A percentile compares a stretch with the other conserved stretches of the same genome.
phyloP scores from a whole-genome alignment of 2,329 filamentous ascomycete genomes.

The Phialocephala sp. region DNA sequence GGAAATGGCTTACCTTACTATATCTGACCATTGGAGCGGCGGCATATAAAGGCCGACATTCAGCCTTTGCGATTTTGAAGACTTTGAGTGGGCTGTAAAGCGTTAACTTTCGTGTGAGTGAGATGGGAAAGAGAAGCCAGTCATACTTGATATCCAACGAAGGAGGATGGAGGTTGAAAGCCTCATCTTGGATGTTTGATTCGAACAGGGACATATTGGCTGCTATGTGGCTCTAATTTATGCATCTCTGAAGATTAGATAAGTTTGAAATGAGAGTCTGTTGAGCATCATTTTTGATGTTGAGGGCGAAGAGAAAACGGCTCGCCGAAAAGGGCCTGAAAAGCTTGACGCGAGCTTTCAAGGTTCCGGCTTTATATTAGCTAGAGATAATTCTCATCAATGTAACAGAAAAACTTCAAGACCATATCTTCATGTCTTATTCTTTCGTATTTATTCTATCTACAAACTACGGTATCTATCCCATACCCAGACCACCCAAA shows the following conservation, averaged over 20 bases:
- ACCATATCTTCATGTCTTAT: no score
- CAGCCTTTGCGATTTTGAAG: constrained; percentile 59
- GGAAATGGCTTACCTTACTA: constrained; percentile 51
- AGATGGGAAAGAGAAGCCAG: neutral
- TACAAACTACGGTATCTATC: no score
- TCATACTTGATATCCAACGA: neutral
- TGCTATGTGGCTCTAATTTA: neutral
- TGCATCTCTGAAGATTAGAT: neutral
- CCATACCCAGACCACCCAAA: no score
- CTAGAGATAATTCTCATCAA: no score
- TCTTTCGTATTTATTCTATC: no score
- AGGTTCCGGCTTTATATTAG: no score
- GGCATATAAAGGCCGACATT: constrained; percentile 61
- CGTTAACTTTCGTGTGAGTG: neutral
- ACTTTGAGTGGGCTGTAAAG: constrained; percentile 59
- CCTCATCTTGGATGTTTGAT: constrained; percentile 2
- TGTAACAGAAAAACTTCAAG: no score
- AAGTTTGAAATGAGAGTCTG: neutral
- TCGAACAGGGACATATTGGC: neutral
- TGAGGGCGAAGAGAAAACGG: neutral
- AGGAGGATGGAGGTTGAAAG: neutral
- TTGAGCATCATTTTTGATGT: neutral
- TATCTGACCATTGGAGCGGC: constrained; percentile 74
- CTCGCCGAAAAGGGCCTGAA: no score
- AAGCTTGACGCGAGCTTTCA: no score